These are phyloP conservation scores for Batrachochytrium dendrobatidis DNA, from an alignment of 371 early-diverging fungal genomes.

Conservation along the genomic window DNA sequence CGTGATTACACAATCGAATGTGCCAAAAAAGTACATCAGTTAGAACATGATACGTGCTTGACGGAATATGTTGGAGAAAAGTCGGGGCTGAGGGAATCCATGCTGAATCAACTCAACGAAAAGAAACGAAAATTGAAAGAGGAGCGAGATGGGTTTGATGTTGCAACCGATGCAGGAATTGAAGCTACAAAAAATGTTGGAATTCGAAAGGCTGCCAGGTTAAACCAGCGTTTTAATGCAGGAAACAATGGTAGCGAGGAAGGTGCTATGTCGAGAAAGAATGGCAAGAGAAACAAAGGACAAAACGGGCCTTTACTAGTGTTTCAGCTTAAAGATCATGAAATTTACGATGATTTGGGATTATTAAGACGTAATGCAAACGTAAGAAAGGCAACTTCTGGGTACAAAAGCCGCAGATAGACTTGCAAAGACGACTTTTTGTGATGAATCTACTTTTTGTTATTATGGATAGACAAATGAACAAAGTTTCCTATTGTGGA, in stretches of 20 bases:
- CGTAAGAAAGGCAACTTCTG: no score
- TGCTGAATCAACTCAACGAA: slow-evolving; percentile 66
- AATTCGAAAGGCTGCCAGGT: not conserved
- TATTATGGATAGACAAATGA: no score
- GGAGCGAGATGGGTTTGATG: slow-evolving; percentile 76
- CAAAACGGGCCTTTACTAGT: not conserved
- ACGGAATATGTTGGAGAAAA: slow-evolving; percentile 42
- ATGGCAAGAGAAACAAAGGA: not conserved
- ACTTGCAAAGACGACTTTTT: no score
- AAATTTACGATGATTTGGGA: slow-evolving; percentile 1
- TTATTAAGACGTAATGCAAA: not conserved
- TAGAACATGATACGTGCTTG: slow-evolving; percentile 20
- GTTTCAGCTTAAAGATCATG: slow-evolving; percentile 1
- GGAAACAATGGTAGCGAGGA: no score
- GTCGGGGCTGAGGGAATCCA: slow-evolving; percentile 62
- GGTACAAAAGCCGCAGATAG: no score
- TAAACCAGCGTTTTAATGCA: not conserved
- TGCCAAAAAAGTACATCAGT: slow-evolving; percentile 41
- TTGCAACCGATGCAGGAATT: not conserved
- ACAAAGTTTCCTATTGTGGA: no score
- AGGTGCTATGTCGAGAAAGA: no score
- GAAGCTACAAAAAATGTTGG: not conserved
- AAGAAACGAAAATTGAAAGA: slow-evolving; percentile 68
- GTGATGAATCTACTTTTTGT: no score
- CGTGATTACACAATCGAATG: slow-evolving; percentile 62